Evolutionary conservation across 1,284 basidiomycete genomes (phyloP), one percentile per base, ranked within the genome.

Genomic region (Apiotrichum siamense): DNA sequence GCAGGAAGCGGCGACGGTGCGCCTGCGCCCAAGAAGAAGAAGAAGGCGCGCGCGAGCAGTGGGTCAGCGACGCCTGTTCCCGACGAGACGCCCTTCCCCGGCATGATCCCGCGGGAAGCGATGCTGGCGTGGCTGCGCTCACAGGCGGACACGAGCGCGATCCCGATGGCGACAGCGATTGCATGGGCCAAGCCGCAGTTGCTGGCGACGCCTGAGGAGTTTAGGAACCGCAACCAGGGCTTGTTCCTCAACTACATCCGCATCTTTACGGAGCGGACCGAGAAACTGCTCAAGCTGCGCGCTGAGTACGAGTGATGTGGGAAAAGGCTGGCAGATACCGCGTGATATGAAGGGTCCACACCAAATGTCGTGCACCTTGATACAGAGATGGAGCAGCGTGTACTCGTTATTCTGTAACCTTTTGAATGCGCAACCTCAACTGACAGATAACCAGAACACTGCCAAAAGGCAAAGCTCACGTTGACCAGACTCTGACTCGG

Each of bases 1-100:
- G n/a, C n/a, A n/a, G n/a, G n/a, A n/a, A n/a, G n/a, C n/a, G n/a
- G n/a, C n/a, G n/a, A n/a, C n/a, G n/a, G n/a, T n/a, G n/a, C n/a
- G n/a, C n/a, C n/a, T n/a, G 57, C 43, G 42, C 57, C 29, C n/a
- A 49, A 55, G 23, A 68, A 79, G 65, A 77, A 77, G 61, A 75
- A 76, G 63, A 76, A 76, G 41, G 44, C 40, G 29, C 32, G 37
- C 27, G 43, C 29, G 42, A 36, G 20, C 23, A 18, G 27, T 9
- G 47, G 47, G 20, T 50, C 50, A 13, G 48, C 45, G n/a, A 50
- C 50, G 21, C 48, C 49, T 1, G 32, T 37, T 10, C 53, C 47
- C 54, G 57, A 20, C 18, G 64, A 63, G 6, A 46, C 53, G 23
- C 44, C 56, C 15, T 72, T 69, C 60, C 52, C 54, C 2, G 61